Evolutionary conservation across 768 basidiomycete genomes (phyloP), one percentile per base, ranked within the genome.

Genomic region (Chiua virens): DNA sequence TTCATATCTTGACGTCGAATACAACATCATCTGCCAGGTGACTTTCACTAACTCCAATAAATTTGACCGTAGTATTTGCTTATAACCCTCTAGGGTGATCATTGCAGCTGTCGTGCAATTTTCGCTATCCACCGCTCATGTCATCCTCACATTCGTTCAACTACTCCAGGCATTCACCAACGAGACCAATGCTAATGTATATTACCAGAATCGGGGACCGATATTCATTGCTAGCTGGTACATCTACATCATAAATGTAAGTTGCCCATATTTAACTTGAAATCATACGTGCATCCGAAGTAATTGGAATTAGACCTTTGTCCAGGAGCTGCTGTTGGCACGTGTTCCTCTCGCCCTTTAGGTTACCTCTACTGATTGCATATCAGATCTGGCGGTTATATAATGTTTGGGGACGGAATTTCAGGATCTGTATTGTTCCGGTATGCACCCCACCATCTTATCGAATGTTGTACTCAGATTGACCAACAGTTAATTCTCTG

Each of bases 381-480:
- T 8, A 10, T 54, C 25, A 63, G 61, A 63, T 62, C 30, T 63
- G 61, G 61, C 59, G 58, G 27, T 48, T 63, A 40, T 54, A 60
- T 34, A 42, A 58, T n/a, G 47, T 62, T 13, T 62, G 57, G 49
- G 50, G 45, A 38, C 48, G 42, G 5, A 40, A 36, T 18, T 35
- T 51, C 18, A 51, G 10, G 22, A 22, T 63, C 9, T 59, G 51
- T 30, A 38, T 54, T 20, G 14, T 60, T 37, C 62, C 57, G 11
- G 61, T 55, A 27, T 43, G 54, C 48, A 11, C 11, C 38, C 48
- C 14, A 45, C 15, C n/a, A 27, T 32, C 28, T 14, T 23, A 30
- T 5, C 14, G 1, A 21, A 10, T 42, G 14, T 21, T 13, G 9
- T 18, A 35, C 32, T 55, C 36, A 61, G 20, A 18, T n/a, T 6